Base-by-base conservation (phyloP, 1,139 yeast genomes). In the Yamadazyma pseudoaaseri region DNA sequence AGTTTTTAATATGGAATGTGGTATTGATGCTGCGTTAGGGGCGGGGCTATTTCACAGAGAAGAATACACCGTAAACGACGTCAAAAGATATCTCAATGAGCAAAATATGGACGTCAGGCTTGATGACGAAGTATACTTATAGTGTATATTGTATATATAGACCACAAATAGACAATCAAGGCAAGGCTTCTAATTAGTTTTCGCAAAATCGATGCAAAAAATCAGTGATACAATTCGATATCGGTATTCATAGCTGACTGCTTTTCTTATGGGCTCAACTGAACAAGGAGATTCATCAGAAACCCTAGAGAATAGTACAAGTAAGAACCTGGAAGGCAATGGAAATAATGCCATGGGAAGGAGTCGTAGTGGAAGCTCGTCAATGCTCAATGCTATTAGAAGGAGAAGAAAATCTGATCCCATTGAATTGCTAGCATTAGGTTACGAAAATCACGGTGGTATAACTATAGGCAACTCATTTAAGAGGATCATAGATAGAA, bases 41-140 rank as follows among this genome's bases (percentile, higher is more conserved):
- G 98, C 98, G 3, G 98, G 98, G 29, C 82, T 92, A 79, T 92
- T 92, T 68, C 98, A 92, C 66, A 73, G 97, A 53, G 92, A 85
- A 17, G 97, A 90, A 51, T 92, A 82, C 58, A 81, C 86, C 11
- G 97, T 92, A 10, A 73, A 75, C 36, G 82, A 89, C 34, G 96
- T 92, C 27, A 92, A 92, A 60, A 59, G 72, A 23, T 79, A 71
- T 45, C 62, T 36, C 11, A 24, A 21, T 2, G 41, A 43, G 17
- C 57, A 55, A 5, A 45, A 50, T 5, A 61, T 64, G 66, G 65
- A 63, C 40, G 71, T 65, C 26, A 51, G 71, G 31, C 53, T 64
- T 35, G 70, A 64, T 29, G 58, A 52, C 27, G 49, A 44, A 17
- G 54, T 56, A 6, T 53, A 54, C 31, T 45, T 60, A 28, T 57